Conservation (phyloP, 2,329 filamentous ascomycete genomes). For the Pseudogymnoascus sp. region DNA sequence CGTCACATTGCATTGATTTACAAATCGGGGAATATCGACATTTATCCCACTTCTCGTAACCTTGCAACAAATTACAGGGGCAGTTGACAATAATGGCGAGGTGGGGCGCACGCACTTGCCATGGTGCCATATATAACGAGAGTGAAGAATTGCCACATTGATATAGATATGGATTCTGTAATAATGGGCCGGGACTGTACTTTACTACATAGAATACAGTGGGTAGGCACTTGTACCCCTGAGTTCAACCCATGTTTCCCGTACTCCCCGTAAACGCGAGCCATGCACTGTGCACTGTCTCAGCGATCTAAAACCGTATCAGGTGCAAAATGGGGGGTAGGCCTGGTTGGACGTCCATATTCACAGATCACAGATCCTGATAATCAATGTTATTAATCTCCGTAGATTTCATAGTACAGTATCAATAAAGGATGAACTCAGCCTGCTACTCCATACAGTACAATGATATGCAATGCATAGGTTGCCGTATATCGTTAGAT, state of each 20-base stretch:
- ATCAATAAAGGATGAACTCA: not conserved
- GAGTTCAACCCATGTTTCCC: constrained; percentile 3
- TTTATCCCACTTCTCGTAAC: not conserved
- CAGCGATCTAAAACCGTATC: constrained; percentile 4
- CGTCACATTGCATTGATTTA: not conserved
- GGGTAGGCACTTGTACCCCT: not conserved
- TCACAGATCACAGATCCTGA: not conserved
- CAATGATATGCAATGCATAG: not conserved
- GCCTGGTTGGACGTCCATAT: not conserved
- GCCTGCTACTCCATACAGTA: not conserved
- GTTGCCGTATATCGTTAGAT: not conserved
- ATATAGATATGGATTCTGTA: not conserved
- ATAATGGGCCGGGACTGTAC: not conserved
- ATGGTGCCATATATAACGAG: not conserved
- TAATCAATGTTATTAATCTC: not conserved
- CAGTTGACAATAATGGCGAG: too few relatives aligned
- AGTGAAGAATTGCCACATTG: not conserved
- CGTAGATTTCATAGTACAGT: not conserved
- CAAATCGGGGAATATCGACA: too few relatives aligned
- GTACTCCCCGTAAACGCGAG: constrained; percentile 1
- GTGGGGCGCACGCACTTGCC: not conserved
- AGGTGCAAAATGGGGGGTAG: not conserved
- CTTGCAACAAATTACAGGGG: not conserved
- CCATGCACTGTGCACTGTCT: not conserved
- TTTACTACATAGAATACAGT: too few relatives aligned